A percentile compares a stretch with the other conserved stretches of the same genome.
Conservation (phyloP, 2,329 filamentous ascomycete species). For the Epichloe brachyelytri region DNA sequence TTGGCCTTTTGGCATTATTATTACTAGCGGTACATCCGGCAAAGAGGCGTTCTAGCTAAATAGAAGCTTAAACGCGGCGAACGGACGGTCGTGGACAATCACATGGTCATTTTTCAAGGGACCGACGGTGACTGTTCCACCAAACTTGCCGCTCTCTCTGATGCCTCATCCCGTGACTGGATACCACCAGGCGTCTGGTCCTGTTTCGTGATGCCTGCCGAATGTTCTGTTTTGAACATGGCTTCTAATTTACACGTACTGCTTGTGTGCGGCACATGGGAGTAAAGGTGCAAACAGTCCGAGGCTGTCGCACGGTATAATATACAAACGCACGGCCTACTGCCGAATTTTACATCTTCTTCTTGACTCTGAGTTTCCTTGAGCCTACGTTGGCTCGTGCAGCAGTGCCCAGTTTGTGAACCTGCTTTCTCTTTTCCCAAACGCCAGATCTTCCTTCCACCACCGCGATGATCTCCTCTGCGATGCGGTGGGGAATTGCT, state of each 20-base stretch:
- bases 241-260: constrained; percentile 1
- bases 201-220: no score
- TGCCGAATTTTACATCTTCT: constrained; percentile 17
- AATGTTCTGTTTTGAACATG: not conserved
- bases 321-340: not conserved
- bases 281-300: not conserved
- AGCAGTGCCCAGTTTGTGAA: constrained; percentile 73
- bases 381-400: constrained; percentile 58
- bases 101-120: constrained; percentile 4
- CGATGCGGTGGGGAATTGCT: constrained; percentile 63
- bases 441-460: constrained; percentile 73
- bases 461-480: constrained; percentile 75
- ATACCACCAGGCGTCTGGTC: no score
- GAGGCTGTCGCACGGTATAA: not conserved
- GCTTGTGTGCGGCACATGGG: not conserved
- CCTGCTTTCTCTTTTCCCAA: constrained; percentile 66
- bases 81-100: not conserved
- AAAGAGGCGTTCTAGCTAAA: constrained; percentile 3
- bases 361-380: constrained; percentile 24
- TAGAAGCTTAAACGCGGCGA: constrained; percentile 6
- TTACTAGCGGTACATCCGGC: no score
- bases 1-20: no score
- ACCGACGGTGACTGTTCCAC: no score
- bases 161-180: no score
- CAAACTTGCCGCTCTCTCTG: no score